phyloP scores from a whole-genome alignment of 495 filamentous ascomycete genomes.

The Niebla homalea region DNA sequence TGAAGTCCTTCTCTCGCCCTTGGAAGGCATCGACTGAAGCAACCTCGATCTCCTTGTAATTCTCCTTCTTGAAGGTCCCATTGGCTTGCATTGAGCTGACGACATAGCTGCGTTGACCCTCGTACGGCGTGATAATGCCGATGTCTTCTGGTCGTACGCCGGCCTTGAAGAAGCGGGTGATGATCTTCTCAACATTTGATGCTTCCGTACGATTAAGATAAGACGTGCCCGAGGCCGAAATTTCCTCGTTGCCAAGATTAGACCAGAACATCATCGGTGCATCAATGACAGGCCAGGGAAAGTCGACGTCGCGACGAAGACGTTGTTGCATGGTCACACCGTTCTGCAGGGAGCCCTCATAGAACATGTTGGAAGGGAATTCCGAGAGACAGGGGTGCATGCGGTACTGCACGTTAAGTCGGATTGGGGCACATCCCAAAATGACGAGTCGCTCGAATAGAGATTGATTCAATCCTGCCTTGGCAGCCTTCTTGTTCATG shows the following conservation, averaged over 20 bases:
- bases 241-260: constrained; percentile 93
- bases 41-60: constrained; percentile 98
- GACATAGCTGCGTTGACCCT: constrained; percentile 96
- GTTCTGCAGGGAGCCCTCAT: constrained; percentile 94
- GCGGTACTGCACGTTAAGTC: constrained; percentile 94
- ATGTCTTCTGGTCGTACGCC: constrained; percentile 84
- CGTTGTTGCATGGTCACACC: constrained; percentile 84
- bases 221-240: constrained; percentile 92
- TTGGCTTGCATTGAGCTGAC: constrained; percentile 98
- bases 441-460: constrained; percentile 95
- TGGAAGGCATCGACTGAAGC: constrained; percentile 98
- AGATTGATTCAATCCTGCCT: constrained; percentile 92
- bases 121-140: constrained; percentile 97
- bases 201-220: constrained; percentile 97
- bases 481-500: constrained; percentile 99
- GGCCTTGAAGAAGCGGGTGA: constrained; percentile 99
- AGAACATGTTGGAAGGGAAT: constrained; percentile 99
- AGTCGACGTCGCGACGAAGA: constrained; percentile 86
- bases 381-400: constrained; percentile 98
- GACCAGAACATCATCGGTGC: constrained; percentile 99
- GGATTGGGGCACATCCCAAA: constrained; percentile 80
- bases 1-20: constrained; percentile 97
- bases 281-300: constrained; percentile 91
- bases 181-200: constrained; percentile 93
- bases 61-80: constrained; percentile 94